Evolutionary conservation across 129 eudicot species (phyloP).

Genomic region (Tanacetum coccineum): DNA sequence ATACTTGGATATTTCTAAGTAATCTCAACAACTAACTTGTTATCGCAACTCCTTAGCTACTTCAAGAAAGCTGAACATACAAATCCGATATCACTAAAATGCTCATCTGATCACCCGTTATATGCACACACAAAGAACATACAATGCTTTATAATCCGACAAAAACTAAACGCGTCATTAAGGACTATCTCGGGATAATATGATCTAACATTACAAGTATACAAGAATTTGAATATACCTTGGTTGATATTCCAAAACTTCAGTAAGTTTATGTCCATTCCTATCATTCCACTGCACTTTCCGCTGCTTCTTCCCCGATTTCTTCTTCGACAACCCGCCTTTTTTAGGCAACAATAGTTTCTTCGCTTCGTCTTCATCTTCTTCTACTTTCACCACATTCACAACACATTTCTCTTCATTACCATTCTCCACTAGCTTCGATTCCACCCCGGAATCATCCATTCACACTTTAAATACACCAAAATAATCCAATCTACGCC

Average conservation of each 20-base stretch:
- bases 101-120: background rate
- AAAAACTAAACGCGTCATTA: too few species aligned
- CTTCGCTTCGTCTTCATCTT: slow-evolving; percentile 52
- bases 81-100: background rate
- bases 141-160: background rate
- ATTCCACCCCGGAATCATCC: slow-evolving; percentile 33
- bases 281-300: slow-evolving; percentile 83
- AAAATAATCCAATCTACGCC: background rate
- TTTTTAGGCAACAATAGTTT: slow-evolving; percentile 39
- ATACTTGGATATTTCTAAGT: background rate
- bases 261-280: slow-evolving; percentile 62
- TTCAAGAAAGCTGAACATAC: background rate
- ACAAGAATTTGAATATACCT: too few species aligned
- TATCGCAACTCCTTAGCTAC: background rate
- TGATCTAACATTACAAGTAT: too few species aligned
- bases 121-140: too few species aligned
- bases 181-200: too few species aligned
- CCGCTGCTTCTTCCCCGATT: slow-evolving; percentile 35
- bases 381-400: slow-evolving; percentile 32
- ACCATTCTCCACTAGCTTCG: slow-evolving; percentile 34
- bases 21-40: background rate
- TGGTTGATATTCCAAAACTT: slow-evolving; percentile 68
- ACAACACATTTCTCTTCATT: slow-evolving; percentile 27
- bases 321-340: slow-evolving; percentile 39
- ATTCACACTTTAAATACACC: slow-evolving; percentile 29